Percentiles rank a stretch among this genome's conserved stretches.
phyloP scores from a whole-genome alignment of 306 rosid species.

The Canavalia ensiformis region DNA sequence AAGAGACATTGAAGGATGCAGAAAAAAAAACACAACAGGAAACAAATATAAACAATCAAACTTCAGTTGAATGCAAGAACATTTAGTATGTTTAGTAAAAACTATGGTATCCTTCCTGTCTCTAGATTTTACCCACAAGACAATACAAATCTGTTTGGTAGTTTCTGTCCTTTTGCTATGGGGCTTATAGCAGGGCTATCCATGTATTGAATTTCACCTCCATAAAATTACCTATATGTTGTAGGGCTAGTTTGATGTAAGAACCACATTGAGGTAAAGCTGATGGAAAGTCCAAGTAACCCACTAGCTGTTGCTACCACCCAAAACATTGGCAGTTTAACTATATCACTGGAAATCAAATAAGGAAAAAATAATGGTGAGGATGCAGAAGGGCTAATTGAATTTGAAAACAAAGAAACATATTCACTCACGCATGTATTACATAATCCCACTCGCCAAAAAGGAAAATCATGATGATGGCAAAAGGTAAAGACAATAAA shows the following conservation, averaged over 20 bases:
- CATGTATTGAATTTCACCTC: slow-evolving; percentile 17
- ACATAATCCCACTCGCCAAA: slow-evolving; percentile 85
- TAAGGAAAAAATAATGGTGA: slow-evolving; percentile 25
- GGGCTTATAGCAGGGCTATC: background rate
- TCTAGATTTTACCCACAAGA: background rate
- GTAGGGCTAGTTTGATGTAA: slow-evolving; percentile 92
- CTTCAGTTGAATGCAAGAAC: background rate
- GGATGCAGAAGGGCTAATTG: slow-evolving; percentile 13
- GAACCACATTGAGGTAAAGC: slow-evolving; percentile 98
- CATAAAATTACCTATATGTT: slow-evolving; percentile 71
- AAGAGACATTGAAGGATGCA: background rate
- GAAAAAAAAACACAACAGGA: slow-evolving; percentile 6
- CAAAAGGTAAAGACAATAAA: slow-evolving; percentile 80
- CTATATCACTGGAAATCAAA: slow-evolving; percentile 66
- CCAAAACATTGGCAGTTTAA: slow-evolving; percentile 82
- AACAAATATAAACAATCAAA: background rate
- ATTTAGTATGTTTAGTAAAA: background rate
- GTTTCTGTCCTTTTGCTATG: background rate
- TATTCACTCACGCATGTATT: slow-evolving; percentile 68
- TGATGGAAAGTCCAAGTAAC: slow-evolving; percentile 85
- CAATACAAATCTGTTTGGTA: background rate
- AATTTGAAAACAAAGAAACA: slow-evolving; percentile 41
- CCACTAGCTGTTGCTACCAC: slow-evolving; percentile 83
- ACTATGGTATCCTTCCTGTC: background rate
- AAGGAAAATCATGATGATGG: slow-evolving; percentile 67